These are phyloP conservation scores for Phenoliferia sp. DNA, from an alignment of 1,284 basidiomycete genomes.

Conservation along the genomic window DNA sequence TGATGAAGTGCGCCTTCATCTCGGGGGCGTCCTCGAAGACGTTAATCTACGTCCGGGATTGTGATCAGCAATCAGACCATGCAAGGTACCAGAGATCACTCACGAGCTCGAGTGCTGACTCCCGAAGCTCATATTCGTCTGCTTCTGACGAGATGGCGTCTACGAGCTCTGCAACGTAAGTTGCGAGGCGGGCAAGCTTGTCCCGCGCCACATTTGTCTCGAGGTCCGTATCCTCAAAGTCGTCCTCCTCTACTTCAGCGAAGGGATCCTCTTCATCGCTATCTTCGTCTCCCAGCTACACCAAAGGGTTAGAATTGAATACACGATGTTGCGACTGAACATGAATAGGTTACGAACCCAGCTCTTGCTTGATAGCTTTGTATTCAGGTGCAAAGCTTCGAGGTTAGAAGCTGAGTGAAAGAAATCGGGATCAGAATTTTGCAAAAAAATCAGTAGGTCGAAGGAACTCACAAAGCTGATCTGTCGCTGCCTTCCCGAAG, in stretches of 20 bases:
- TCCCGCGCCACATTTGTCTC: conserved; percentile 85
- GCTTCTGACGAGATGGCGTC: conserved; percentile 69
- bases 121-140: conserved; percentile 69
- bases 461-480: background rate
- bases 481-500: conserved; percentile 11
- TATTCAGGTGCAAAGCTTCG: conserved; percentile 62
- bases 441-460: too few relatives aligned
- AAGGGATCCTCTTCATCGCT: conserved; percentile 90
- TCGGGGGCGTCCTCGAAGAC: conserved; percentile 80
- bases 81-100: conserved; percentile 24
- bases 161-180: conserved; percentile 73
- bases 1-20: conserved; percentile 81
- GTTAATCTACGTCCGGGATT: conserved; percentile 52
- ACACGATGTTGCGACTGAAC: background rate
- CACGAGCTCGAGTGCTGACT: conserved; percentile 83
- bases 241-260: conserved; percentile 46
- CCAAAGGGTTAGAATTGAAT: background rate
- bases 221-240: conserved; percentile 56
- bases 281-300: conserved; percentile 68
- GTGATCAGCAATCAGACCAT: background rate
- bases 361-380: conserved; percentile 74
- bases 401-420: background rate
- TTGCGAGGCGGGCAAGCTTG: conserved; percentile 79
- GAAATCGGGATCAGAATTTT: too few relatives aligned
- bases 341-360: conserved; percentile 53